A percentile compares a stretch with the other conserved stretches of the same genome.
phyloP scores from a whole-genome alignment of 371 early-diverging fungal genomes.

The Apophysomyces variabilis region DNA sequence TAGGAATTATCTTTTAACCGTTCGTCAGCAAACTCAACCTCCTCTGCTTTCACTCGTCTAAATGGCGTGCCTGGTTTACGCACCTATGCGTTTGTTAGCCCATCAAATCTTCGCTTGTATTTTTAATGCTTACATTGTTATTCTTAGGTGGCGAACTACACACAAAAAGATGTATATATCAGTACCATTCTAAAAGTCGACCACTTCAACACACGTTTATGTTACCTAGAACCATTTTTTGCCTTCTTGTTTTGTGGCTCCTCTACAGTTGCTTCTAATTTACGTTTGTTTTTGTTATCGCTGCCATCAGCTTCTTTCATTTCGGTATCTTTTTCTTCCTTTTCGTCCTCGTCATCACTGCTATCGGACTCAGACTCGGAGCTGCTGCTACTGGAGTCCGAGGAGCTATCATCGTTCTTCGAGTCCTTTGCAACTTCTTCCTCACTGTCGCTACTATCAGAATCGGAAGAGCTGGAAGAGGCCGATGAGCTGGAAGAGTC shows the following conservation, averaged over 20 bases:
- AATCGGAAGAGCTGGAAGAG: constrained; percentile 13
- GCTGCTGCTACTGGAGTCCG: constrained; percentile 22
- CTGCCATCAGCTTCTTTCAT: constrained; percentile 14
- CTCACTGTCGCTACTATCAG: constrained; percentile 23
- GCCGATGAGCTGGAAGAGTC: constrained; percentile 17
- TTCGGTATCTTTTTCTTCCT: constrained; percentile 4
- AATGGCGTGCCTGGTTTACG: constrained; percentile 69
- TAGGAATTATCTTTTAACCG: constrained; percentile 87
- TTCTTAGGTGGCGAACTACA: not conserved
- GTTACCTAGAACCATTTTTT: constrained; percentile 12
- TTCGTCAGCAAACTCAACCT: constrained; percentile 81
- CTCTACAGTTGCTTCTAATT: constrained; percentile 29
- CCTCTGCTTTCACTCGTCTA: constrained; percentile 81
- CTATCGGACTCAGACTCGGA: constrained; percentile 25
- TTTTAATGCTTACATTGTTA: constrained; percentile 4
- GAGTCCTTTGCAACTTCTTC: constrained; percentile 20
- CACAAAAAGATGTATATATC: not conserved
- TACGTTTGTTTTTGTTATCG: constrained; percentile 31
- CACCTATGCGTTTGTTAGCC: constrained; percentile 15
- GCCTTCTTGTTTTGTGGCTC: constrained; percentile 34
- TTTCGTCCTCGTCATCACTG: constrained; percentile 16
- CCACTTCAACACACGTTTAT: constrained; percentile 22
- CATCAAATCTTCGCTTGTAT: constrained; percentile 7
- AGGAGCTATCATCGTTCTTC: constrained; percentile 11
- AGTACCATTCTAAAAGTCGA: not conserved